phyloP scores from a whole-genome alignment of 2,329 filamentous ascomycete species.

The Lecanicillium sp. region DNA sequence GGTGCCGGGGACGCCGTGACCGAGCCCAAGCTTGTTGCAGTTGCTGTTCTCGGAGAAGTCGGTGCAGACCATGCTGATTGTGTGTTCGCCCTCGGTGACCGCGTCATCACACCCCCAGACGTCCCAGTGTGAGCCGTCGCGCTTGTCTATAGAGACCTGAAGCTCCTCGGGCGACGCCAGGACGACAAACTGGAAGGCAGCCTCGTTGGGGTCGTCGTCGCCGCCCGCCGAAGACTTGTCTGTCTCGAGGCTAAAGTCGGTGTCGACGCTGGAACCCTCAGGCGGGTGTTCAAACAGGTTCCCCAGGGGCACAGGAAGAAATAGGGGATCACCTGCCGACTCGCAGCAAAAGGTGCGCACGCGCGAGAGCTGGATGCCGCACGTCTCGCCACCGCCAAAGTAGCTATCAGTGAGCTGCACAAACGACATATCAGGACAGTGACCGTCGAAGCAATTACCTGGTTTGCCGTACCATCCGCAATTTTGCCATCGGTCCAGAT shows the following conservation, averaged over 20 bases:
- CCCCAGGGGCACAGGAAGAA: conserved; percentile 28
- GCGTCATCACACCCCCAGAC: conserved; percentile 28
- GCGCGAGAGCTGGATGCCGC: too few relatives aligned
- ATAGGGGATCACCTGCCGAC: conserved; percentile 17
- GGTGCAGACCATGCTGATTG: too few relatives aligned
- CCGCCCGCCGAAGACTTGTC: conserved; percentile 19
- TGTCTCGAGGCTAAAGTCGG: conserved; percentile 19
- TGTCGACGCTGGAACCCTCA: conserved; percentile 18
- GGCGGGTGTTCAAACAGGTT: conserved; percentile 27
- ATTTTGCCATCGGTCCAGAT: background rate
- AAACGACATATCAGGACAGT: too few relatives aligned
- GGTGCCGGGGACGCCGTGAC: too few relatives aligned
- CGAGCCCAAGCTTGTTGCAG: too few relatives aligned
- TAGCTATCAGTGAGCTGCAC: too few relatives aligned
- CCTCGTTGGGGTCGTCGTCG: conserved; percentile 19
- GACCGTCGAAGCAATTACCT: too few relatives aligned
- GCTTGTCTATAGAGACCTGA: conserved; percentile 26
- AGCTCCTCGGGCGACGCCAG: conserved; percentile 23
- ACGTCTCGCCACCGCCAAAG: too few relatives aligned
- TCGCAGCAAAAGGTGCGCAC: too few relatives aligned
- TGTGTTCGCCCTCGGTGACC: too few relatives aligned
- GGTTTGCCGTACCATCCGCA: too few relatives aligned
- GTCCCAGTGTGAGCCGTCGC: conserved; percentile 37
- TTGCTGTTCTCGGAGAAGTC: too few relatives aligned
- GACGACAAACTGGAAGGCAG: conserved; percentile 24